Base-by-base conservation (phyloP, 345 rosid species). In the Erodium maritimum region DNA sequence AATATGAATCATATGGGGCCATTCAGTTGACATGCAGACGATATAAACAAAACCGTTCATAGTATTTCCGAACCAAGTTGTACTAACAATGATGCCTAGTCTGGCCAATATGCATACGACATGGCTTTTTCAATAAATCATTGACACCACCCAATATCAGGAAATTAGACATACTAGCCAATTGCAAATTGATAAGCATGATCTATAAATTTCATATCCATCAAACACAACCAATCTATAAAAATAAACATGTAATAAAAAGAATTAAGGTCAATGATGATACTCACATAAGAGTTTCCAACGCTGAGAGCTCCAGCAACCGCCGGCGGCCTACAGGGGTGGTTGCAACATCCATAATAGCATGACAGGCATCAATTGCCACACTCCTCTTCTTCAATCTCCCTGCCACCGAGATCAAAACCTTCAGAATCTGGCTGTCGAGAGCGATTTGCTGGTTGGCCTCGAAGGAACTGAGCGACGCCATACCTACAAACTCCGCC, bases 281-380 rank as follows among this genome's bases (percentile, higher is more conserved):
- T 54, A 73, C 79, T 75, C 72, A 82, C 85, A 80, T 59, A 56
- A 79, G 73, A 61, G 50, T 52, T 48, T 72, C 57, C 67, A 76
- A 59, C 52, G 80, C 80, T 16, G 73, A 78, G 55, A 64, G 67
- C 42, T 74, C 65, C 50, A 83, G 66, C 20, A 80, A 46, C 16
- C 73, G 67, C 21, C 61, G 69, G 57, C 77, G 65, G 51, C 80
- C 89, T n/a, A 66, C 19, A 21, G 53, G 70, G 61, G 82, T 72
- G 14, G 80, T 67, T 29, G 74, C 80, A 62, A 80, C 63, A 75
- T 83, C 89, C 74, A 75, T 66, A 48, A 83, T 50, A 24, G 79
- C 75, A 63, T 69, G 58, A 55, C 85, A 78, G 17, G 73, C 82
- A 54, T 74, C 77, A 58, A 55, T 10, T 42, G 70, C 64, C 58